A percentile compares a stretch with the other conserved stretches of the same genome.
Evolutionary conservation across 345 rosid species (phyloP).

Genomic region (Moricandia moricandioides): DNA sequence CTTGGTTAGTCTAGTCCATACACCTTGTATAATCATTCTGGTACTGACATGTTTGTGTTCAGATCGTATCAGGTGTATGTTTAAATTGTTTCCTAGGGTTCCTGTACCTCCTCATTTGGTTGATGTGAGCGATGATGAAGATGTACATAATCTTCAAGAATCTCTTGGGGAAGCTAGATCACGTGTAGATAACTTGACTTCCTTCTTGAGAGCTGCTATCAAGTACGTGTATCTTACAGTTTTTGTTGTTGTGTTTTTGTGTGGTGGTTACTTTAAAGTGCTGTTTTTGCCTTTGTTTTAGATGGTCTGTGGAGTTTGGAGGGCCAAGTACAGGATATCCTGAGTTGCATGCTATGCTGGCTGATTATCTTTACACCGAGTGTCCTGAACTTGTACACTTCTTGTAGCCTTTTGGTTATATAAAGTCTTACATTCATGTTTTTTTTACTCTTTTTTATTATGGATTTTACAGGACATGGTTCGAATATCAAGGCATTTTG

Average conservation of each 20-base stretch:
- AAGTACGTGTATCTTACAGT: slow-evolving; percentile 41
- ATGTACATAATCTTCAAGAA: slow-evolving; percentile 70
- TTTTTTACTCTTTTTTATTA: neutral
- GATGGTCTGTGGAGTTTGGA: slow-evolving; percentile 94
- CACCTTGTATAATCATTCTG: slow-evolving; percentile 7
- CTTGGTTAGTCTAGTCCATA: slow-evolving; percentile 60
- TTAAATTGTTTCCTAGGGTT: slow-evolving; percentile 72
- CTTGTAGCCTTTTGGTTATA: slow-evolving; percentile 8
- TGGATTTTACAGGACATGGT: slow-evolving; percentile 75
- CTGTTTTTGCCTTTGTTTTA: slow-evolving; percentile 32
- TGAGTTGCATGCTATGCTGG: slow-evolving; percentile 77
- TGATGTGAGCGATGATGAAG: slow-evolving; percentile 56
- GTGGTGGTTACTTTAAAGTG: neutral
- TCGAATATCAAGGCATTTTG: slow-evolving; percentile 76
- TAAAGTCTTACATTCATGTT: neutral
- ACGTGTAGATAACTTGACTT: slow-evolving; percentile 74
- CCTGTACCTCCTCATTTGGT: slow-evolving; percentile 69
- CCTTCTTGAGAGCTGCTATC: slow-evolving; percentile 86
- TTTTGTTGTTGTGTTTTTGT: neutral
- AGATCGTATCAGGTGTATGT: slow-evolving; percentile 80
- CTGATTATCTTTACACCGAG: slow-evolving; percentile 81
- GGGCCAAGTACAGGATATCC: slow-evolving; percentile 66
- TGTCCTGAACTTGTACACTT: slow-evolving; percentile 77
- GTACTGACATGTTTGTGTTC: slow-evolving; percentile 31
- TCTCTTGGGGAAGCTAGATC: slow-evolving; percentile 87